Evolutionary conservation across 768 basidiomycete species (phyloP).

Genomic region (Nevesoporus exiguus): DNA sequence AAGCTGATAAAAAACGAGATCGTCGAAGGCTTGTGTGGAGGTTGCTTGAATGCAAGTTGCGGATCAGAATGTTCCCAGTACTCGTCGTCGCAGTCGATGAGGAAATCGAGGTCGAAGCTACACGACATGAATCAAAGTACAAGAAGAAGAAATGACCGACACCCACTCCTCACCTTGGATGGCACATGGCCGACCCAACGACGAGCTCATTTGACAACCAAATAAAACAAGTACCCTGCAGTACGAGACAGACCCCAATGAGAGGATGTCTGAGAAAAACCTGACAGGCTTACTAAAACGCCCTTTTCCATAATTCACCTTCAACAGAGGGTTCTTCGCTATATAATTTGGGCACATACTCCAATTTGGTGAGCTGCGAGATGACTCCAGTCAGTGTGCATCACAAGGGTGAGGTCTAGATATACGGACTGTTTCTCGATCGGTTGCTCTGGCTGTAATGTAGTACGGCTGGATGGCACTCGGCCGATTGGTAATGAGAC

Average conservation of each 20-base stretch:
- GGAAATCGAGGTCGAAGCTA: slow-evolving; percentile 60
- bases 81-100: slow-evolving; percentile 67
- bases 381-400: too few species aligned
- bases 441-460: too few species aligned
- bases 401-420: too few species aligned
- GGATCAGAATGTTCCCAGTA: slow-evolving; percentile 56
- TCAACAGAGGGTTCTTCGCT: slow-evolving; percentile 38
- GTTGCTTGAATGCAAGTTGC: slow-evolving; percentile 56
- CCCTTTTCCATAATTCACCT: slow-evolving; percentile 59
- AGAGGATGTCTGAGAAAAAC: neutral
- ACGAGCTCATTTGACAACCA: slow-evolving; percentile 38
- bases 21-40: slow-evolving; percentile 51
- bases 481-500: too few species aligned
- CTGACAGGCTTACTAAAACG: slow-evolving; percentile 38
- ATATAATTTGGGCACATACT: slow-evolving; percentile 34
- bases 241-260: neutral
- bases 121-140: neutral
- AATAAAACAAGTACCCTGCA: slow-evolving; percentile 30
- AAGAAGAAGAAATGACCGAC: neutral
- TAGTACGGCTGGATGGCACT: too few species aligned
- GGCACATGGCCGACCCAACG: slow-evolving; percentile 62
- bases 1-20: slow-evolving; percentile 51
- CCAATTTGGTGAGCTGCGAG: too few species aligned
- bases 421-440: too few species aligned
- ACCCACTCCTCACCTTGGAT: slow-evolving; percentile 72